phyloP scores from a whole-genome alignment of 768 basidiomycete species.

The Boletus subcaerulescens region DNA sequence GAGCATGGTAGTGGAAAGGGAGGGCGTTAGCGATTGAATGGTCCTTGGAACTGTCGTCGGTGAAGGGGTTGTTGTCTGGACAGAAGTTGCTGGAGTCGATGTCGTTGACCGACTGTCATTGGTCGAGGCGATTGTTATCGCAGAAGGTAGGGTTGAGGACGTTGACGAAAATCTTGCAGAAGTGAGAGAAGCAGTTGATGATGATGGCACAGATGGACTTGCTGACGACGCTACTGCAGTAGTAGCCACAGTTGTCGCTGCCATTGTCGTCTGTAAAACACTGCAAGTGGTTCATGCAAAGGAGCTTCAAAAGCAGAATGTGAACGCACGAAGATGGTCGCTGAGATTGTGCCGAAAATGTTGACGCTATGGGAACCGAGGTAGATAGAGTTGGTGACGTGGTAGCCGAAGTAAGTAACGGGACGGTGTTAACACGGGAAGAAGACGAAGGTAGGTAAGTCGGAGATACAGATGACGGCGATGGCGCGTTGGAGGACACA shows the following conservation, averaged over 20 bases:
- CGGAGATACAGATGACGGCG: slow-evolving; percentile 3
- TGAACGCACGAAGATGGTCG: slow-evolving; percentile 25
- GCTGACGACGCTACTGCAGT: slow-evolving; percentile 10
- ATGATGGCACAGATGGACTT: slow-evolving; percentile 11
- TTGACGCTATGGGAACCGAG: slow-evolving; percentile 10
- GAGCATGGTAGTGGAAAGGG: slow-evolving; percentile 1
- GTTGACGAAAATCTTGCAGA: slow-evolving; percentile 5
- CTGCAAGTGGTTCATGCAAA: slow-evolving; percentile 19
- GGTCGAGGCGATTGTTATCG: slow-evolving; percentile 16
- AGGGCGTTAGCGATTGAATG: slow-evolving; percentile 12
- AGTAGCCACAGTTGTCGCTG: slow-evolving; percentile 8
- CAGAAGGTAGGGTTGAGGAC: slow-evolving; percentile 15
- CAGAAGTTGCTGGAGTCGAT: slow-evolving; percentile 18
- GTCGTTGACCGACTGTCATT: slow-evolving; percentile 17
- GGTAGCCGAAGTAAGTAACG: slow-evolving; percentile 24
- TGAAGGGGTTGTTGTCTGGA: slow-evolving; percentile 19
- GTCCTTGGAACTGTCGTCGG: slow-evolving; percentile 10
- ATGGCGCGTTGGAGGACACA: slow-evolving; percentile 11
- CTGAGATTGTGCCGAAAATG: slow-evolving; percentile 10
- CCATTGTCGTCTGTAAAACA: slow-evolving; percentile 9
- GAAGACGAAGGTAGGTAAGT: slow-evolving; percentile 6
- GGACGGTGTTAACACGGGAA: slow-evolving; percentile 11
- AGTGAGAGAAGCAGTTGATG: slow-evolving; percentile 5
- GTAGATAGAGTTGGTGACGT: slow-evolving; percentile 13
- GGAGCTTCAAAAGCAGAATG: not conserved